These are phyloP conservation scores for Suillus lakei DNA, from an alignment of 768 basidiomycete species.

Conservation along the genomic window DNA sequence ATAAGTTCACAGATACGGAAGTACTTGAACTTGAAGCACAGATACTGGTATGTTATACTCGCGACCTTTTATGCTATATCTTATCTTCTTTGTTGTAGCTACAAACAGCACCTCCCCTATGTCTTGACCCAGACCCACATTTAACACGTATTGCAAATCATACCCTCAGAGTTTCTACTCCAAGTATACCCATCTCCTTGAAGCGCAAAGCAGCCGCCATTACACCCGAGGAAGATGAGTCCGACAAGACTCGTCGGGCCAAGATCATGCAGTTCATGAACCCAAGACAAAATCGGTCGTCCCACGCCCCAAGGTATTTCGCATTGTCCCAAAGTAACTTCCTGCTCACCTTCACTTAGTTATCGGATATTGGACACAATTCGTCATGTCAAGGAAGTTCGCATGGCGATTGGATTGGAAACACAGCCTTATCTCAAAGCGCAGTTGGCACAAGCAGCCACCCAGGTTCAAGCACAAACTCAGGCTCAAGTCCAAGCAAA, in stretches of 20 bases:
- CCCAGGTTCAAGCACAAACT: constrained; percentile 20
- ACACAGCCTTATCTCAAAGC: constrained; percentile 6
- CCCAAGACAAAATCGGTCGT: constrained; percentile 53
- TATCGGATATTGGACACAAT: constrained; percentile 63
- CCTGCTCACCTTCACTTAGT: constrained; percentile 34
- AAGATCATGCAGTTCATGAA: constrained; percentile 85
- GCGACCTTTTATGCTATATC: neutral
- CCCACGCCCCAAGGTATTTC: constrained; percentile 54
- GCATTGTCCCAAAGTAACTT: constrained; percentile 1
- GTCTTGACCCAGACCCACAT: constrained; percentile 80
- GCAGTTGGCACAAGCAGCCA: constrained; percentile 7
- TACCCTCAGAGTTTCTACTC: constrained; percentile 71
- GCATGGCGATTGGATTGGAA: constrained; percentile 21
- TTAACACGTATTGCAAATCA: constrained; percentile 78
- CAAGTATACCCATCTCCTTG: constrained; percentile 71
- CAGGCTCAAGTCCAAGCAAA: constrained; percentile 33
- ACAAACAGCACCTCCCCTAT: constrained; percentile 75
- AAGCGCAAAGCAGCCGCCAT: constrained; percentile 76
- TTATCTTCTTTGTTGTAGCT: constrained; percentile 48
- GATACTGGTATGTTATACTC: constrained; percentile 57
- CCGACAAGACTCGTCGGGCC: constrained; percentile 69
- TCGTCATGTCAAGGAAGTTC: constrained; percentile 33
- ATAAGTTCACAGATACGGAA: constrained; percentile 72
- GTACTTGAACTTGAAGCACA: constrained; percentile 76
- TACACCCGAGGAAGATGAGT: constrained; percentile 78